Base-by-base conservation (phyloP, 768 basidiomycete species). In the Boletales sp. region DNA sequence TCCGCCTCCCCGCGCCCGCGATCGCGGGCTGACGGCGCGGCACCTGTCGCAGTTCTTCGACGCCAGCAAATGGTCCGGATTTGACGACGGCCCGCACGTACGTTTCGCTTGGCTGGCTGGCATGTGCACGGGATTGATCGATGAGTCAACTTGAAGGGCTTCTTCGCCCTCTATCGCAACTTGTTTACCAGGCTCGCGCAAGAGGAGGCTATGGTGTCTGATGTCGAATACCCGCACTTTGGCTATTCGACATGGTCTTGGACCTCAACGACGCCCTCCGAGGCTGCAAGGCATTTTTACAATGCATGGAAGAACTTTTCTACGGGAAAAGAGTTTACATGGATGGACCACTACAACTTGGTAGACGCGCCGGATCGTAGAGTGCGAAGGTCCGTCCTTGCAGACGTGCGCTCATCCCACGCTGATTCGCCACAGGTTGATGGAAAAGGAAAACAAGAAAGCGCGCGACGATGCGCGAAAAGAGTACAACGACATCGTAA, bases 371-470 rank as follows among this genome's bases (percentile, higher is more conserved):
- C 91, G 4, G 94, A 97, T 67, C 76, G 96, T 17, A 81, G 84
- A 25, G 80, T 88, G 36, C 78, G 93, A 61, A 80, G 96, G 83
- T 87, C 50, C 30, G 74, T 58, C 14, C 17, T n/a, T 19, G 7
- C 11, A 34, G 25, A 17, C 32, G 18, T 41, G 17, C 35, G 35
- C 28, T 21, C 15, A 15, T 33, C 17, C 11, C 19, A 42, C n/a
- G 13, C 38, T 48, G 28, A 58, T 40, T 17, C 38, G 8, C 33
- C 30, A 13, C 32, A 91, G 90, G 58, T 62, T 92, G 41, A 94
- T 98, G 88, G 96, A 98, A 64, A 90, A 85, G 59, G 96, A 97
- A 57, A 98, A 99, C 69, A 91, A 89, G 69, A 94, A 94, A 63
- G 82, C 83, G 3, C 79, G 94, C 13, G 92, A 96, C 28, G 87